Evolutionary conservation across 345 rosid species (phyloP), one percentile per base, ranked within the genome.

Genomic region (Hibiscus mutabilis): DNA sequence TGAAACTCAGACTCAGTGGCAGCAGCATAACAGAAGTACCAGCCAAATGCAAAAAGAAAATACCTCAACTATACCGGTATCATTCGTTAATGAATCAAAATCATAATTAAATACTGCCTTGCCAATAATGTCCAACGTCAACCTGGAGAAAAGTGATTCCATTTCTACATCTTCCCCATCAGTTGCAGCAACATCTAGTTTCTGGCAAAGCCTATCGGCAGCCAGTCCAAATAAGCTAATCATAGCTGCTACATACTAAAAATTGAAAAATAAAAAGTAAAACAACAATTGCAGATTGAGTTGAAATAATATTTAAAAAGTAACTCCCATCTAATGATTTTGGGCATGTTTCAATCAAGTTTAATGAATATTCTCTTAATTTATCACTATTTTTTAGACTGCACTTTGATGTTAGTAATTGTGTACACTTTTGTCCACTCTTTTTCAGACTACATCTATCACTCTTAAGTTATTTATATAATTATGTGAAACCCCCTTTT

Each of bases 31-130:
- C 61, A 18, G 2, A 29, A 57, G 66, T 51, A 55, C 25, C 56
- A 59, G 40, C 46, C 27, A 63, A 51, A 29, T 60, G 66, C 31
- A 13, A 22, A 69, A 68, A 72, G 68, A 69, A 64, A 53, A 40
- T 72, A 91, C 98, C 97, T 90, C 98, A 73, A 94, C 92, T 72
- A 94, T 91, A n/a, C 98, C 97, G 18, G 95, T 84, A 73, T 94
- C 98, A 77, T 91, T 86, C 21, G 96, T 88, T 60, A 94, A 74
- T 22, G 98, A 94, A 78, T 94, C 97, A 72, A 94, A 94, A 64
- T 94, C 98, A 61, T 87, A 94, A 76, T 94, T 94, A 74, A 94
- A 94, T 52, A 94, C 96, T 63, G 97, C 97, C 83, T 87, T 94
- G 78, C 98, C 98, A 70, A 94, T 94, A 63, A 94, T 70, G 67